Percentiles rank a stretch among this genome's conserved stretches.
Evolutionary conservation across 2,329 filamentous ascomycete species (phyloP).

Genomic region (Cladosporium sp.): DNA sequence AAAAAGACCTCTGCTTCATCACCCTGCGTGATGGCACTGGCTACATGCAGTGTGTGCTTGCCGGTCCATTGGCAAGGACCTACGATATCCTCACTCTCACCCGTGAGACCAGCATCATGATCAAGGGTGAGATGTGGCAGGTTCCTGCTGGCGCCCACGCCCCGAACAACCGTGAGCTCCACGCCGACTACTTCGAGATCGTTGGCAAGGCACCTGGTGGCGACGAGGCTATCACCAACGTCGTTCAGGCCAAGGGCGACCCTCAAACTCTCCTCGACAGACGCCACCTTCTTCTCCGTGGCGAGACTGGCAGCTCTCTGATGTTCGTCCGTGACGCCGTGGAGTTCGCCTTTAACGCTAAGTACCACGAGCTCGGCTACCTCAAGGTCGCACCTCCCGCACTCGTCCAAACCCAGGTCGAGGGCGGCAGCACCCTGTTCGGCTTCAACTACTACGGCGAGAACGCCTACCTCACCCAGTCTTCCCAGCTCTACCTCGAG

Average conservation of each 20-base stretch:
- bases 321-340: conserved; percentile 82
- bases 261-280: conserved; percentile 72
- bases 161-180: conserved; percentile 79
- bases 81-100: conserved; percentile 85
- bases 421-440: conserved; percentile 89
- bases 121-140: conserved; percentile 78
- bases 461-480: conserved; percentile 90
- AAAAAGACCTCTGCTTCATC: conserved; percentile 83
- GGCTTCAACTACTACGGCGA: conserved; percentile 85
- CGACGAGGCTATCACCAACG: conserved; percentile 88
- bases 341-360: conserved; percentile 73
- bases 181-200: conserved; percentile 84
- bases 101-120: conserved; percentile 78
- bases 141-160: conserved; percentile 75
- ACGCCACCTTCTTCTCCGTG: conserved; percentile 79
- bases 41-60: conserved; percentile 77
- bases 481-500: conserved; percentile 95
- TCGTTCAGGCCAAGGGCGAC: conserved; percentile 64
- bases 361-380: conserved; percentile 72
- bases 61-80: conserved; percentile 80
- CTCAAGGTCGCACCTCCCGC: conserved; percentile 84
- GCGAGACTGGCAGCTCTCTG: conserved; percentile 76
- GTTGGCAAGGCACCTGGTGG: conserved; percentile 74
- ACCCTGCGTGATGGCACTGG: conserved; percentile 82
- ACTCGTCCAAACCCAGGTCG: conserved; percentile 91